phyloP scores from a whole-genome alignment of 768 basidiomycete genomes.

The Leccinum obscurum region DNA sequence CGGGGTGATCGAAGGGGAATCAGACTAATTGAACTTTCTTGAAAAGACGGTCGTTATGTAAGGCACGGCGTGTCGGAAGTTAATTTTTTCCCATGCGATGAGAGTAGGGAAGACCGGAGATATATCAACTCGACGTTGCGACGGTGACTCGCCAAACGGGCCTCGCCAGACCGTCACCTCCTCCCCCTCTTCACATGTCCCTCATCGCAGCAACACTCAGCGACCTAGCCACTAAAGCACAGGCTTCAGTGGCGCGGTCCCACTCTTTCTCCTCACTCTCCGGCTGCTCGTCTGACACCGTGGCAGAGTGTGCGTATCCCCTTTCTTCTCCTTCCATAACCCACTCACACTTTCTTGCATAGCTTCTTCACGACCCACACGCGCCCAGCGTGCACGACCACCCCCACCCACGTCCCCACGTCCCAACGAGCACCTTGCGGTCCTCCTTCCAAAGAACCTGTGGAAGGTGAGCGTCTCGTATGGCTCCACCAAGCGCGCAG shows the following conservation, averaged over 20 bases:
- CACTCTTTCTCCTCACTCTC: slow-evolving; percentile 5
- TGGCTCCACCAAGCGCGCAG: background rate
- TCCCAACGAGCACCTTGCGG: slow-evolving; percentile 73
- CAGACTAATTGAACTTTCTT: slow-evolving; percentile 2
- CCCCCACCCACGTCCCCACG: slow-evolving; percentile 25
- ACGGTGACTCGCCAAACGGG: slow-evolving; percentile 18
- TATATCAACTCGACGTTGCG: slow-evolving; percentile 31
- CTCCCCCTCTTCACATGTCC: slow-evolving; percentile 29
- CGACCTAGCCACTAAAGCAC: slow-evolving; percentile 31
- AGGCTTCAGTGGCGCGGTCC: slow-evolving; percentile 17
- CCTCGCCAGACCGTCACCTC: slow-evolving; percentile 4
- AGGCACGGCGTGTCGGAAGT: slow-evolving; percentile 11
- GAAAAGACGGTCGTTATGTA: slow-evolving; percentile 18
- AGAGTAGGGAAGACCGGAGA: slow-evolving; percentile 12
- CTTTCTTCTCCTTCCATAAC: background rate
- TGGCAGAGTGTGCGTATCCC: slow-evolving; percentile 18
- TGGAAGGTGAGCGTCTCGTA: slow-evolving; percentile 61
- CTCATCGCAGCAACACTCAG: slow-evolving; percentile 25
- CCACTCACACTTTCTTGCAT: background rate
- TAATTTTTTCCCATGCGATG: slow-evolving; percentile 28
- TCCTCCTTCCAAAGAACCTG: slow-evolving; percentile 62
- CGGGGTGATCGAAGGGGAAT: slow-evolving; percentile 1
- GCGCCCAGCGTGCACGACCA: slow-evolving; percentile 18
- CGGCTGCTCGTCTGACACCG: slow-evolving; percentile 15
- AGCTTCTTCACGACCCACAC: slow-evolving; percentile 28